phyloP scores from a whole-genome alignment of 164 flowering plant genomes.

The Piper longum region DNA sequence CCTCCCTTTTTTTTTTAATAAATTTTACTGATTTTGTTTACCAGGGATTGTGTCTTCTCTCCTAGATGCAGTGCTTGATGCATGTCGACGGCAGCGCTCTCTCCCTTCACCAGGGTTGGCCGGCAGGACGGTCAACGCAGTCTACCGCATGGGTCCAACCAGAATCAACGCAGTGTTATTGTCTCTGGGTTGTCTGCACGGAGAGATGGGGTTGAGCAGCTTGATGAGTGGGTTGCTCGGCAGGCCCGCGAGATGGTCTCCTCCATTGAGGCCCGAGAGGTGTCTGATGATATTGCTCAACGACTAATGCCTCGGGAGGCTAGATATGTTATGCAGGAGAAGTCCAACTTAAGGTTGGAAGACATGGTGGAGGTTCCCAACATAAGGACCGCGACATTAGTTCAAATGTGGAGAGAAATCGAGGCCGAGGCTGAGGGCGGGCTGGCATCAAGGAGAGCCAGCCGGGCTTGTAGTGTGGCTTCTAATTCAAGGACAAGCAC shows the following conservation, averaged over 20 bases:
- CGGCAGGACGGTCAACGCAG: background rate
- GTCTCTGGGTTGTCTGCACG: conserved; percentile 5
- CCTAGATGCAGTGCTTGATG: background rate
- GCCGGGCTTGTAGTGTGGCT: conserved; percentile 10
- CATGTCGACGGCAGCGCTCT: background rate
- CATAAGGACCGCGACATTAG: conserved; percentile 50
- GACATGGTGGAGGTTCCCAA: conserved; percentile 15
- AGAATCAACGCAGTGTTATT: background rate
- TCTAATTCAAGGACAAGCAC: conserved; percentile 6
- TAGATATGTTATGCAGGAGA: conserved; percentile 12
- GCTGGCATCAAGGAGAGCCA: conserved; percentile 10
- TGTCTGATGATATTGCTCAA: conserved; percentile 11
- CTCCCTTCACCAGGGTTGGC: background rate
- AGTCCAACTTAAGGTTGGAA: conserved; percentile 15
- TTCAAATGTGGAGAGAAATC: conserved; percentile 63
- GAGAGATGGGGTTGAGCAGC: conserved; percentile 10
- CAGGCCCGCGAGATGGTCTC: conserved; percentile 36
- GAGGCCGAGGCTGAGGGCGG: conserved; percentile 23
- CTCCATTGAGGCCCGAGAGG: conserved; percentile 23
- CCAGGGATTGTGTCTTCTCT: no score
- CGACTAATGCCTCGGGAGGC: conserved; percentile 14
- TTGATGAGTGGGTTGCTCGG: conserved; percentile 39
- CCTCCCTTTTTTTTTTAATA: no score
- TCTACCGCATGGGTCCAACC: background rate
- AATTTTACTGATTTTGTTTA: no score